Evolutionary conservation across 225 moss, liverwort and hornwort species (phyloP), one percentile per base, ranked within the genome.

Genomic region (Pseudisothecium myosuroides): DNA sequence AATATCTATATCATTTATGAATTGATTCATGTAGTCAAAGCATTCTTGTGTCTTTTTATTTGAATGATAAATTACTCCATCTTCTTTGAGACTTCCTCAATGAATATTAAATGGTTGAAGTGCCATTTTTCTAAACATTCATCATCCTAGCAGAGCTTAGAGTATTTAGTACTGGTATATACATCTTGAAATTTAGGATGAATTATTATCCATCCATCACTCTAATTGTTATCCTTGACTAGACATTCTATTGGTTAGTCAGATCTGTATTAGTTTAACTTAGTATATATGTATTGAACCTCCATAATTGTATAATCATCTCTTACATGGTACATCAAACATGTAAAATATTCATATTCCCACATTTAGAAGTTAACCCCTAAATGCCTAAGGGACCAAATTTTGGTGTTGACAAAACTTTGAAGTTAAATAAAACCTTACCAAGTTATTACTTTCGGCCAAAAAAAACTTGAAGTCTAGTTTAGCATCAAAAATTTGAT

Each of bases 141-240:
- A 36, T 79, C n/a, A 55, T 26, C 10, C 55, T 55, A 55, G 19
- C 7, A 55, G 7, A 55, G 55, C 19, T 55, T 50, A 50, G 0
- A 41, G 6, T 11, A 50, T 13, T 31, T 75, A 4, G 1, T 49
- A 19, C 52, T 76, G 7, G 32, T 13, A 34, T 34, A 21, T 2
- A 13, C 34, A 76, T 76, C 13, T 11, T 76, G 3, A 50, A 32
- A 52, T 76, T 3, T 50, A 52, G 50, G 8, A 34, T 76, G 76
- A 76, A 32, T 5, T 50, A 7, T 34, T 34, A 50, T 76, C 32
- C 32, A 76, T 50, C 32, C 32, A 76, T 50, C 21, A 50, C 50
- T 20, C 12, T 0, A 76, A 4, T 76, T 20, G 1, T 32, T 50
- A 50, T 49, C 47, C 7, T 31, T 1, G 0, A 31, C 0, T 50